A percentile compares a stretch with the other conserved stretches of the same genome.
Evolutionary conservation across 306 rosid species (phyloP).

Genomic region (Styphnolobium japonicum): DNA sequence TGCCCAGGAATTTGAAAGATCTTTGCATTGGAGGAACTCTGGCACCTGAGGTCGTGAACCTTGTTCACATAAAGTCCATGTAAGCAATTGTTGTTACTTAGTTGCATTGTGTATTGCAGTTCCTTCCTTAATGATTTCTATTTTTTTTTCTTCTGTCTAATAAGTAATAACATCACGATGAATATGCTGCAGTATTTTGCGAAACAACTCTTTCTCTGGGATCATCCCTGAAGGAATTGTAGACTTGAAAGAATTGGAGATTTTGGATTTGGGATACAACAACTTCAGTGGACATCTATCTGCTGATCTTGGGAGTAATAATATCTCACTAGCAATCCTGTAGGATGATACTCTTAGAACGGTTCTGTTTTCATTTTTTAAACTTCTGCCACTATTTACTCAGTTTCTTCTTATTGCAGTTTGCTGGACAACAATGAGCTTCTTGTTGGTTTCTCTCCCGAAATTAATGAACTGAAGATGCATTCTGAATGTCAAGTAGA

Average conservation of each 20-base stretch:
- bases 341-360: slow-evolving; percentile 43
- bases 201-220: slow-evolving; percentile 78
- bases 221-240: slow-evolving; percentile 61
- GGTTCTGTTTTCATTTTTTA: slow-evolving; percentile 11
- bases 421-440: slow-evolving; percentile 75
- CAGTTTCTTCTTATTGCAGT: slow-evolving; percentile 47
- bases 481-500: slow-evolving; percentile 80
- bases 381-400: slow-evolving; percentile 4
- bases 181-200: slow-evolving; percentile 61
- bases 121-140: background rate
- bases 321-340: slow-evolving; percentile 67
- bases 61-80: slow-evolving; percentile 78
- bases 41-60: slow-evolving; percentile 57
- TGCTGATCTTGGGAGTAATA: slow-evolving; percentile 63
- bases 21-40: slow-evolving; percentile 83
- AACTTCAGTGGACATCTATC: slow-evolving; percentile 67
- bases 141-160: slow-evolving; percentile 23
- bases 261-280: slow-evolving; percentile 88
- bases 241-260: slow-evolving; percentile 71
- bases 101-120: background rate
- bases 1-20: slow-evolving; percentile 68
- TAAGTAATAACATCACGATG: background rate
- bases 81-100: slow-evolving; percentile 34
- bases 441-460: slow-evolving; percentile 64
- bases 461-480: slow-evolving; percentile 47